Base-by-base conservation (phyloP, 768 basidiomycete genomes). In the Lentinula sp. region DNA sequence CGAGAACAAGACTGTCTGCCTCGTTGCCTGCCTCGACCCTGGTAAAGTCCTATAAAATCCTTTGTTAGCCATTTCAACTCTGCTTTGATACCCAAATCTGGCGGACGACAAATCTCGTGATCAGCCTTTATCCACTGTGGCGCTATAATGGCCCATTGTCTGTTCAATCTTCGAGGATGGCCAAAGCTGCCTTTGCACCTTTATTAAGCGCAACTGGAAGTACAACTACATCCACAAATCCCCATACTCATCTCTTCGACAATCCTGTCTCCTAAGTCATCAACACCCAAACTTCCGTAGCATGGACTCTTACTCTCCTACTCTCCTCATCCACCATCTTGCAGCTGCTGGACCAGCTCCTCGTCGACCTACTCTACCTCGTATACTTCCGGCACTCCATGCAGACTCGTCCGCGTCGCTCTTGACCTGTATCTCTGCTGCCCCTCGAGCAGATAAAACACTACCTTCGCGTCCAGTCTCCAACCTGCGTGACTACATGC, bases 401-500 rank as follows among this genome's bases (percentile, higher is more conserved):
- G 15, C 32, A 13, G 33, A 51, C 35, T 51, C 50, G 28, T 51
- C 50, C 8, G 28, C 35, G 16, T 51, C 50, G 12, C 50, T 51
- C 7, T 15, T 51, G 12, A 51, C 50, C 12, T n/a, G 50, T 51
- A 4, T 51, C 1, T 32, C 50, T 35, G 33, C 50, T n/a, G 32
- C n/a, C 5, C 9, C 15, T 16, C 50, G 10, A 16, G 18, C 4
- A 15, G 39, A 41, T 18, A 56, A 56, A 33, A 4, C 39, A 12
- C 55, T 56, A 4, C 55, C 55, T 23, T 6, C 41, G 5, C 55
- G 55, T 28, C 55, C 39, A 4, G 28, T 41, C 23, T 56, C 55
- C 41, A 56, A 56, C 23, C 37, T 56, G 41, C 37, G 20, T 5
- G 55, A 56, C 23, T 56, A 56, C 37, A 56, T 56, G 55, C 55